phyloP scores from a whole-genome alignment of 208 protist species.

The Leishmania lainsoni region DNA sequence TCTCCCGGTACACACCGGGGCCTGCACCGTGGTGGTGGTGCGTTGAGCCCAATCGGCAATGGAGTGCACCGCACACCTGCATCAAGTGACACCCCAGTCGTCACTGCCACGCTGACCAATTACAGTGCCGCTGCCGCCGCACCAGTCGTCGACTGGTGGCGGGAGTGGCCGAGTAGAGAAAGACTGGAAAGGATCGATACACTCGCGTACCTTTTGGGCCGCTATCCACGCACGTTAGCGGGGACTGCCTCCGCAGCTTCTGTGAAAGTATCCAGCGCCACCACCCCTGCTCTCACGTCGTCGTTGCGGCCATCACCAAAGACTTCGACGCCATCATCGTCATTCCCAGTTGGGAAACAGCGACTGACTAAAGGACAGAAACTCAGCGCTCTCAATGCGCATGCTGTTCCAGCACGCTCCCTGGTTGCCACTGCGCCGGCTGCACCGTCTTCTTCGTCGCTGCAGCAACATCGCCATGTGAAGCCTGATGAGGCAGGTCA shows the following conservation, averaged over 20 bases:
- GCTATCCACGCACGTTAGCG: constrained; percentile 20
- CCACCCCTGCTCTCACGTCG: not conserved
- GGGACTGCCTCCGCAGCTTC: not conserved
- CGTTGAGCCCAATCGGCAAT: not conserved
- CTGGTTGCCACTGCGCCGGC: not conserved
- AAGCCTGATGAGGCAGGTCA: not conserved
- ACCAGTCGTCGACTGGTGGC: constrained; percentile 23
- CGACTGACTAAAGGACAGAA: not conserved
- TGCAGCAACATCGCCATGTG: not conserved
- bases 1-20: not conserved
- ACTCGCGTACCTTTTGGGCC: constrained; percentile 43
- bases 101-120: not conserved
- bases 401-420: not conserved
- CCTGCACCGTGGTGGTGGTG: not conserved
- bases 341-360: not conserved
- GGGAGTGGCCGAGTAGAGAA: constrained; percentile 25
- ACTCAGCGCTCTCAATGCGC: constrained; percentile 11
- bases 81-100: not conserved
- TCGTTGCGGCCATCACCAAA: not conserved
- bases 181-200: constrained; percentile 38
- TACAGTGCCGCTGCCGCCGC: not conserved
- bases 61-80: not conserved
- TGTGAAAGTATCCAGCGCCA: not conserved
- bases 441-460: not conserved
- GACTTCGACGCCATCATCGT: not conserved